phyloP scores from a whole-genome alignment of 495 filamentous ascomycete species.

The Lasiosphaeris hirsuta region DNA sequence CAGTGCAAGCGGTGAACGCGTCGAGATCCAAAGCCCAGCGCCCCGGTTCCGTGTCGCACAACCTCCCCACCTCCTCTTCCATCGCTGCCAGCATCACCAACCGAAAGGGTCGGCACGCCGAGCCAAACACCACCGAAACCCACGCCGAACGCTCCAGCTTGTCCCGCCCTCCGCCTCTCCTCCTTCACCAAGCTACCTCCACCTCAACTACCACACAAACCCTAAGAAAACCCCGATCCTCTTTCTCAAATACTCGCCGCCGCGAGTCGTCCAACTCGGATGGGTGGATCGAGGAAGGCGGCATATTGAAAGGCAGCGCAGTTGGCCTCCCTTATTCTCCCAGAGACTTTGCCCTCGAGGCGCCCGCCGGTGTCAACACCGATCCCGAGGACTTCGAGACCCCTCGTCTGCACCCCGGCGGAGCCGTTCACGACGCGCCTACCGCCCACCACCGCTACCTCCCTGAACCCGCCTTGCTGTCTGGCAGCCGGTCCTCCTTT shows the following conservation, averaged over 20 bases:
- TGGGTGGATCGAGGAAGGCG: slow-evolving; percentile 26
- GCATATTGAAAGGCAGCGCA: neutral
- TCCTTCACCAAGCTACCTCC: slow-evolving; percentile 19
- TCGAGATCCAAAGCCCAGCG: slow-evolving; percentile 16
- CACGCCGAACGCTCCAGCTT: slow-evolving; percentile 55
- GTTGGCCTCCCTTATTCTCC: slow-evolving; percentile 14
- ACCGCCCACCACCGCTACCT: slow-evolving; percentile 30
- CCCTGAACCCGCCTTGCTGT: slow-evolving; percentile 46
- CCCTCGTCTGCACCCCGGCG: slow-evolving; percentile 35
- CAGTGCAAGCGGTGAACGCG: no score
- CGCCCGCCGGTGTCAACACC: neutral
- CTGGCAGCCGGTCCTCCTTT: slow-evolving; percentile 34
- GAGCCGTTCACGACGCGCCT: slow-evolving; percentile 22
- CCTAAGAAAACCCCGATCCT: slow-evolving; percentile 22
- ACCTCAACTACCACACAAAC: neutral
- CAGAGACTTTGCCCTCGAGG: slow-evolving; percentile 27
- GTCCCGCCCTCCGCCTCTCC: slow-evolving; percentile 56
- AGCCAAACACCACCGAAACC: slow-evolving; percentile 46
- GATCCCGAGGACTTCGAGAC: slow-evolving; percentile 40
- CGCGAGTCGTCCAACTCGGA: slow-evolving; percentile 34
- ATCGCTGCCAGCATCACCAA: slow-evolving; percentile 26
- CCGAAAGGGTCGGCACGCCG: slow-evolving; percentile 53
- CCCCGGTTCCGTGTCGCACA: slow-evolving; percentile 23
- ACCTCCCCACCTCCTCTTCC: slow-evolving; percentile 22
- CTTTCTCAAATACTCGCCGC: slow-evolving; percentile 23